These are phyloP conservation scores for Theobroma grandiflorum DNA, from an alignment of 441 rosid genomes.

Conservation along the genomic window DNA sequence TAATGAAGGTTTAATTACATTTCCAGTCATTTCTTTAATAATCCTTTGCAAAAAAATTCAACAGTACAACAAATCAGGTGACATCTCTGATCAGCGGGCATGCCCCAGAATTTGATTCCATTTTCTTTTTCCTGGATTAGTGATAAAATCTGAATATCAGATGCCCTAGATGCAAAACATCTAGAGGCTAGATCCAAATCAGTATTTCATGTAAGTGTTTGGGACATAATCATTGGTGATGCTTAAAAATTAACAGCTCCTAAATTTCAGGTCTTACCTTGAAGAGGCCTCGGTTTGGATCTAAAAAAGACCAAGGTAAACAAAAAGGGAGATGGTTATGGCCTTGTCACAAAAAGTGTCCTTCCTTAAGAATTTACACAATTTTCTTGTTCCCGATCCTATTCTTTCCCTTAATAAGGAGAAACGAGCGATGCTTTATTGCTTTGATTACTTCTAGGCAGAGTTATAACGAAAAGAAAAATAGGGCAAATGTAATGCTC, in stretches of 20 bases:
- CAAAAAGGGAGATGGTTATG: background rate
- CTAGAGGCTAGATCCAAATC: background rate
- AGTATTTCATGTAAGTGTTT: background rate
- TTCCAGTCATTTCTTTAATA: constrained; percentile 13
- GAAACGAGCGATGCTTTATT: background rate
- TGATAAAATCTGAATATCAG: constrained; percentile 6
- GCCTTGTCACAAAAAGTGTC: background rate
- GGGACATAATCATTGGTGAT: background rate
- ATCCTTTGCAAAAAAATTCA: background rate
- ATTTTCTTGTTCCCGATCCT: background rate
- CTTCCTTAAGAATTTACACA: background rate
- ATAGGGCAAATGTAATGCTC: background rate
- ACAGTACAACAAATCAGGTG: background rate
- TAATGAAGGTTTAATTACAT: constrained; percentile 17
- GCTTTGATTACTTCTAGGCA: background rate
- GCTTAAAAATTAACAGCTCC: background rate
- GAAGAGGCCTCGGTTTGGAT: constrained; percentile 13
- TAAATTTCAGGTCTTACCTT: constrained; percentile 1
- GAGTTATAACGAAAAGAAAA: background rate
- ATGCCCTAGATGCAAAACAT: background rate
- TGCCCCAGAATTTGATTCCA: background rate
- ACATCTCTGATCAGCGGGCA: background rate
- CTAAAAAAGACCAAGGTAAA: background rate
- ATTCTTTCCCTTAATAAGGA: background rate
- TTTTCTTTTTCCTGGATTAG: background rate